Base-by-base conservation (phyloP, 2,329 filamentous ascomycete genomes). In the Camptophora hylomeconis region DNA sequence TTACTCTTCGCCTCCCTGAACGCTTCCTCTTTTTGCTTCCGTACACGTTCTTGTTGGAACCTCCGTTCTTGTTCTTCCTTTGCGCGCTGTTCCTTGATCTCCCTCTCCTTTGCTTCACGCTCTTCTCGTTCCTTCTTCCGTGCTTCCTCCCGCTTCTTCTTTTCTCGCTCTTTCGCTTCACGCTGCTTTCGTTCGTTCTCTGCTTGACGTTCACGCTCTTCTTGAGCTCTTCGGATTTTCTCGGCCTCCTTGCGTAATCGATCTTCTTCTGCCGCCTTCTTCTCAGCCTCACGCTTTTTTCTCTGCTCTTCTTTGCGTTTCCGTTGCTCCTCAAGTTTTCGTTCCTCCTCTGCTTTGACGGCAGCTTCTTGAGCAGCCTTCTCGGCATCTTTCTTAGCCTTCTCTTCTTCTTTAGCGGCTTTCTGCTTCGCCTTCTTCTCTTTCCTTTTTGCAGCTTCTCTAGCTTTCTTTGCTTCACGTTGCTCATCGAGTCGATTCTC, bases 401-500 rank as follows among this genome's bases (percentile, higher is more conserved):
- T 86, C 50, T 94, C 86, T 50, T 94, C 87, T n/a, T 87, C 82
- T 41, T 80, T 75, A 3, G 75, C 76, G 50, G 83, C 77, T 56
- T 87, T 92, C 60, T 92, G 87, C 48, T 83, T 75, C 13, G 76
- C 76, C 39, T 86, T 83, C 61, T 87, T 93, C 48, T 93, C 86
- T 56, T 93, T 95, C 51, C 81, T 82, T 65, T 89, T 92, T 53
- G 92, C 81, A 10, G 89, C 86, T 48, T 93, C 87, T 49, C 83
- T 83, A 26, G 83, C 80, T 54, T 87, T 93, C 61, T 94, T 94
- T 12, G 81, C 84, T 51, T 89, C 86, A 38, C 80, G 78, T 52
- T 87, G 72, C 28, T 75, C 71, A 37, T 80, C 75, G 27, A 76
- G 71, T 31, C 74, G 72, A 39, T 72, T 71, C 52, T 98, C 89